Base-by-base conservation (phyloP, 768 basidiomycete genomes). In the Stropharia rugosoannulata region DNA sequence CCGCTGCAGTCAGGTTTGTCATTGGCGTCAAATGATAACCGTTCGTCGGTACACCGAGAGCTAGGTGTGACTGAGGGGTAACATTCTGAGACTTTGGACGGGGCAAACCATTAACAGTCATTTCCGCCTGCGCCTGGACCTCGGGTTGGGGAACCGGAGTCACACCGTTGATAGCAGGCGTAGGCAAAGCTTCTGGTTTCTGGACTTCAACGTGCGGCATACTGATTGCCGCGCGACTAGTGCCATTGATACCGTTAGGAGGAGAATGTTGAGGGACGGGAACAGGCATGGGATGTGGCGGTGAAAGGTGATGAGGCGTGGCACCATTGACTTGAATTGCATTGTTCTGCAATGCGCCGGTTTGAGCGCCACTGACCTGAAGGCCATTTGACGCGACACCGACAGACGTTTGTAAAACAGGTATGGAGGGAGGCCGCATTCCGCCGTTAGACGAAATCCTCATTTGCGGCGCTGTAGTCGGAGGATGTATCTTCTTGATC, bases 401-500 rank as follows among this genome's bases (percentile, higher is more conserved):
- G 5, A 10, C 29, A 67, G 70, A 68, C 43, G 61, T 50, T 63
- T 64, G 53, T 58, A 62, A 29, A 59, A 59, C 59, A 35, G 71
- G 59, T 12, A 75, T 60, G 0, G 67, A 62, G 11, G 80, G 78
- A 0, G 82, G 80, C 19, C 78, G 81, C 68, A 81, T 81, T 27
- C 74, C 80, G 54, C 79, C 80, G 19, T 80, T 82, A 0, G 85
- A 81, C 2, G 84, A 83, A 37, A 85, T 83, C 41, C 85, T 80
- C 73, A 85, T 78, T 41, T 84, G 85, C 1, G 84, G 80, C 2
- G 80, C 69, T 0, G 72, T 67, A 16, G 71, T 69, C 12, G 85
- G 80, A 0, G 85, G 80, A 1, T 82, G 82, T 73, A 87, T 78
- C 65, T 82, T 80, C 74, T 86, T 86, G 64, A 84, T 68, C 50